A percentile compares a stretch with the other conserved stretches of the same genome.
Evolutionary conservation across 73 alveolate genomes (phyloP).

Genomic region (Symbiodinium pilosum): DNA sequence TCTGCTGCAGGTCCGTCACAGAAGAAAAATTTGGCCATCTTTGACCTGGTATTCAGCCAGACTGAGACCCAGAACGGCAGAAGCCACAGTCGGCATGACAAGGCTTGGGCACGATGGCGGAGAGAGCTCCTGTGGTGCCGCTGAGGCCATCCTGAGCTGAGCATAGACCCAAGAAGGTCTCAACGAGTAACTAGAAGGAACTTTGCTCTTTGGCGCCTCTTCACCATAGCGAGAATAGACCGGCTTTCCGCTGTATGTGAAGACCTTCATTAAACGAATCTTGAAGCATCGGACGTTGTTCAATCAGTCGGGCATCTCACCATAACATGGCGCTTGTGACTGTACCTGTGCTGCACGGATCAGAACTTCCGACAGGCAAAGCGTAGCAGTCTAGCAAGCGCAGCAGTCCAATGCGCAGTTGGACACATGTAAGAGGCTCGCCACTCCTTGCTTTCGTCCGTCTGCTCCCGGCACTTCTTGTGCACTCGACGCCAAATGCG

Average conservation of each 20-base stretch:
- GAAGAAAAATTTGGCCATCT: slow-evolving; percentile 69
- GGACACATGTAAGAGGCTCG: neutral
- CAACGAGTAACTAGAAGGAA: neutral
- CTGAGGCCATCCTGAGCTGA: slow-evolving; percentile 78
- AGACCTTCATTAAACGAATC: slow-evolving; percentile 10
- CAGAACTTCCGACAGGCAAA: neutral
- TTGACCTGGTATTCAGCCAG: too few species aligned
- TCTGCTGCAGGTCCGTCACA: slow-evolving; percentile 48
- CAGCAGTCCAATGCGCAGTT: too few species aligned
- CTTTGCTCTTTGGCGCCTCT: slow-evolving; percentile 38
- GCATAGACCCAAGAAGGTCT: neutral
- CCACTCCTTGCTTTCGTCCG: slow-evolving; percentile 78
- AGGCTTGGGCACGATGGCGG: slow-evolving; percentile 85
- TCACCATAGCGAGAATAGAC: slow-evolving; percentile 76
- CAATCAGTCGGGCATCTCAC: neutral
- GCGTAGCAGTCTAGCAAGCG: too few species aligned
- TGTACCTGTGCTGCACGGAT: slow-evolving; percentile 14
- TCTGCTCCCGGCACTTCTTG: slow-evolving; percentile 56
- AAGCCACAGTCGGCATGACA: too few species aligned
- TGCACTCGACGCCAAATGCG: slow-evolving; percentile 79
- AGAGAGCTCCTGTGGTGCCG: slow-evolving; percentile 90
- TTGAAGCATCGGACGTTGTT: neutral
- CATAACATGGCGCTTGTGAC: slow-evolving; percentile 85
- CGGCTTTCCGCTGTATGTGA: slow-evolving; percentile 95
- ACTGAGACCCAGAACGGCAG: too few species aligned